Evolutionary conservation across 805 yeast genomes (phyloP).

Genomic region (Lipomyces yamadae): DNA sequence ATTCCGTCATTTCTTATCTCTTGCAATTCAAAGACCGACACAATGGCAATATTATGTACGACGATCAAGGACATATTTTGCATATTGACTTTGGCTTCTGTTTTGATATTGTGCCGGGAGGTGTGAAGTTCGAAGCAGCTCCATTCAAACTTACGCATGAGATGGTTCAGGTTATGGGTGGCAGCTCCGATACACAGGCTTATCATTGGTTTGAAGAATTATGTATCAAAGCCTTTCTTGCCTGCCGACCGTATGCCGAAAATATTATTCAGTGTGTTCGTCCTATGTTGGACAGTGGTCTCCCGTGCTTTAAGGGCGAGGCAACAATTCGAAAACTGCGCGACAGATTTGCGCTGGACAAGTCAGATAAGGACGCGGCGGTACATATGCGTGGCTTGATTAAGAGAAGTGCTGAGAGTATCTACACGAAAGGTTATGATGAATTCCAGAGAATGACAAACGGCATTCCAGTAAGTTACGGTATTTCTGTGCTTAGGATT

Average conservation of each 20-base stretch:
- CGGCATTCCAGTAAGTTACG: conserved; percentile 73
- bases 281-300: conserved; percentile 93
- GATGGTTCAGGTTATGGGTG: conserved; percentile 97
- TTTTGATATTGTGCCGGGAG: conserved; percentile 98
- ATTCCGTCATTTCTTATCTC: conserved; percentile 86
- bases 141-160: conserved; percentile 96
- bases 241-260: conserved; percentile 86
- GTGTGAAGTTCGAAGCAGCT: conserved; percentile 96
- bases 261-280: conserved; percentile 79
- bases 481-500: background rate
- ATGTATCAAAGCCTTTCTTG: conserved; percentile 88
- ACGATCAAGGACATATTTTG: conserved; percentile 89
- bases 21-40: conserved; percentile 95
- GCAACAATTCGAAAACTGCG: conserved; percentile 81
- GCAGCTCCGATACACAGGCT: conserved; percentile 79
- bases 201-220: conserved; percentile 93
- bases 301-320: conserved; percentile 33
- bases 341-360: conserved; percentile 77
- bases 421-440: conserved; percentile 92
- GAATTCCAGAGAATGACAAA: conserved; percentile 96
- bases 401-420: conserved; percentile 79
- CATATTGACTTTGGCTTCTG: conserved; percentile 99
- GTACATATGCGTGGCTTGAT: conserved; percentile 74
- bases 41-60: conserved; percentile 96
- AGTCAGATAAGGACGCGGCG: conserved; percentile 85